Base-by-base conservation (phyloP, 1,284 basidiomycete genomes). In the Violaceomyces palustris region DNA sequence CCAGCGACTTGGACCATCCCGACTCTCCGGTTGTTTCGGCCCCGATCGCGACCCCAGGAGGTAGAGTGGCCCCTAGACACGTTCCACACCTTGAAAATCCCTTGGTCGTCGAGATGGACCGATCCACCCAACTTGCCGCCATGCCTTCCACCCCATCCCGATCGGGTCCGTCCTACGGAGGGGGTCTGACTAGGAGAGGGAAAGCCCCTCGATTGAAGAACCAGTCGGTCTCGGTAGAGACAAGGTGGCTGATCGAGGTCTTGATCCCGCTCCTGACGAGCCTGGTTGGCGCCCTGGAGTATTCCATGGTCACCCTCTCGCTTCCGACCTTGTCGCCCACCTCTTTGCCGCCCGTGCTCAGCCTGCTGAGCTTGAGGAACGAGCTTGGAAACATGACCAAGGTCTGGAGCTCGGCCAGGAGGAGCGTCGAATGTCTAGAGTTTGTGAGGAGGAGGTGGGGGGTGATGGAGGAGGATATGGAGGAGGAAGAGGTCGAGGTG, bases 251-350 rank as follows among this genome's bases (percentile, higher is more conserved):
- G 18, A 41, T 48, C 8, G 61, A 64, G 21, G 60, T 51, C 9
- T 36, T 57, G 24, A 45, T 56, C 10, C 28, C 50, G 35, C 46
- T 61, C 1, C 62, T 56, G 32, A 52, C 52, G 37, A 46, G 50
- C 28, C 19, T 45, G 12, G 50, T 58, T n/a, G 61, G 61, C n/a
- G 19, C 45, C 0, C 32, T 64, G 10, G 22, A 58, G 28, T 64
- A 64, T 32, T 21, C 55, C 7, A 32, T 64, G 35, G 42, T 64
- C 35, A 62, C 51, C 3, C 23, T 61, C 8, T 45, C 51, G 3
- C 44, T 64, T 9, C 61, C 61, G 6, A 64, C 61, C 4, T 52
- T 64, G 6, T 49, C 58, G 14, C 61, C 61, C 3, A 62, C 61
- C 1, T 59, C 59, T 8, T 26, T 61, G 19, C 59, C 59, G 23